A percentile compares a stretch with the other conserved stretches of the same genome.
These are phyloP conservation scores for Colletotrichum sublineola DNA, from an alignment of 2,329 filamentous ascomycete species.

Conservation along the genomic window DNA sequence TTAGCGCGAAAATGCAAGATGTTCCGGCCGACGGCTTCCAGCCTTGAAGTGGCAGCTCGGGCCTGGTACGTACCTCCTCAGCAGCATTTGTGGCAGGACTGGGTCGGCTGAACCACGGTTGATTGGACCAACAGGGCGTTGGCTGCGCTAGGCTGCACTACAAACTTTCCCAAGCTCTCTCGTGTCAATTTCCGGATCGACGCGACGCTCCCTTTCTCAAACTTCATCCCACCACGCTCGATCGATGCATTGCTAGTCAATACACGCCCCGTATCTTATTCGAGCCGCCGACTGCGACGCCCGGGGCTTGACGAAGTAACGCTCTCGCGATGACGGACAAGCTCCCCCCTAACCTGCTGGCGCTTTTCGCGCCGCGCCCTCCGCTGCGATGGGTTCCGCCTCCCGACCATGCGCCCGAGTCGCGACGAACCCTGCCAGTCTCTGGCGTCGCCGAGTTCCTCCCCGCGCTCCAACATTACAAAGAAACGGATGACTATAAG, in stretches of 20 bases:
- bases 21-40: conserved; percentile 13
- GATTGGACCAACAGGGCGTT: background rate
- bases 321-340: conserved; percentile 87
- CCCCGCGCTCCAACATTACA: conserved; percentile 80
- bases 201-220: conserved; percentile 23
- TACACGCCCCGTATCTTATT: conserved; percentile 8
- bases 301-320: conserved; percentile 14
- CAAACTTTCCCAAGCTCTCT: conserved; percentile 35
- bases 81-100: conserved; percentile 1
- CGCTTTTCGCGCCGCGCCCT: conserved; percentile 94
- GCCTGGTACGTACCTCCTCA: conserved; percentile 25
- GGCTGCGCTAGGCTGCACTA: conserved; percentile 26
- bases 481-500: conserved; percentile 80
- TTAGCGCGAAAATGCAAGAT: conserved; percentile 37
- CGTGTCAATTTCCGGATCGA: conserved; percentile 35
- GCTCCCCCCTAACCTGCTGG: conserved; percentile 90
- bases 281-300: background rate
- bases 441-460: conserved; percentile 82
- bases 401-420: conserved; percentile 84
- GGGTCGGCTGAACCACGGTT: conserved; percentile 30
- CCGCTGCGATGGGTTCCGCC: conserved; percentile 91
- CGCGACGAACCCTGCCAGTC: conserved; percentile 81
- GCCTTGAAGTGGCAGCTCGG: conserved; percentile 3
- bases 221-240: conserved; percentile 1
- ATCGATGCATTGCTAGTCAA: conserved; percentile 12